Base-by-base conservation (phyloP, 2,329 filamentous ascomycete species). In the Sporothrix pallida region DNA sequence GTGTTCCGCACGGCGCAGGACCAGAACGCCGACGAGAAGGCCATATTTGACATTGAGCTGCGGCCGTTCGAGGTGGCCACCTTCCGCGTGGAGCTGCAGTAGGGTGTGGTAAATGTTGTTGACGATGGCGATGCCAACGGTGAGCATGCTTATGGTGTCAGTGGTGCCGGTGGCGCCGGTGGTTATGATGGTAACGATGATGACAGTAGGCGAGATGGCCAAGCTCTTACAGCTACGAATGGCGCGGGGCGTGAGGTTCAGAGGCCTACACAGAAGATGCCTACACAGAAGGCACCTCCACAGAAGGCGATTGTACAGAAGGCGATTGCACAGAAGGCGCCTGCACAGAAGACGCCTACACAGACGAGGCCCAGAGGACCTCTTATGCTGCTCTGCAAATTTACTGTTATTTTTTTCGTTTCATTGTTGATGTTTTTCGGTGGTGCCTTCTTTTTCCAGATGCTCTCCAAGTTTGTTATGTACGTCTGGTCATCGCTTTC, bases 31-130 rank as follows among this genome's bases (percentile, higher is more conserved):
- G 48, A 48, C 12, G 37, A 44, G 2, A 62, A 23, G 9, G 42
- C 84, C 75, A 82, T 83, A 77, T 88, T 93, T 74, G 80, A 86
- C 63, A 88, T 96, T 77, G 87, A 88, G 71, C 80, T 97, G 77
- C 87, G 92, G 78, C 89, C 93, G 23, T 97, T 97, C 81, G 94
- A 97, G 85, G 92, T 97, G 74, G 93, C 91, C 23, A 96, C 93
- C 1, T 96, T 89, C 81, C 75, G 77, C 5, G 70, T 78, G 26
- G 74, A 78, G 74, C 60, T 78, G 42, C 71, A 74, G 63, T 70
- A 63, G 46, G 62, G 8, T 48, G 46, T 8, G 26, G 17, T 7
- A 1, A 26, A 54, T 17, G 48, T 2, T 12, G 37, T 26, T 42
- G 42, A 23, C 5, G 12, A 10, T 13, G n/a, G 31, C 7, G 20